Evolutionary conservation across 805 yeast species (phyloP).

Genomic region (Candida pseudofarinosa): DNA sequence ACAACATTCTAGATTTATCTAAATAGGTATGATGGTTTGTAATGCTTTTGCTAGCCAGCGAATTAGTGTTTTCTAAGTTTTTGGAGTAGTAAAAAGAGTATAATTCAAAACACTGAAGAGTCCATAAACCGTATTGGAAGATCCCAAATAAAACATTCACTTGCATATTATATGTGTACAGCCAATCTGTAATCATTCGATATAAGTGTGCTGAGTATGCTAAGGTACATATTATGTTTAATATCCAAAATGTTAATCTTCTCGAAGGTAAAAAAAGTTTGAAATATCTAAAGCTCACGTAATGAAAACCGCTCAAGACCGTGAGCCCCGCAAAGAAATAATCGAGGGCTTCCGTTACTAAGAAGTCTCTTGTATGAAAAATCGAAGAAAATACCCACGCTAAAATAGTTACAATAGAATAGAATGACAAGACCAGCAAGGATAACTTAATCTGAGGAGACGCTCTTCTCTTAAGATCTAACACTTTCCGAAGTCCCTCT

Average conservation of each 20-base stretch:
- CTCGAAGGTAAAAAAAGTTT: slow-evolving; percentile 46
- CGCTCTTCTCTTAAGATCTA: slow-evolving; percentile 9
- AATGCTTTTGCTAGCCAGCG: neutral
- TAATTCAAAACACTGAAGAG: slow-evolving; percentile 25
- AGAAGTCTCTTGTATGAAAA: slow-evolving; percentile 82
- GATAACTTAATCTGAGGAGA: slow-evolving; percentile 6
- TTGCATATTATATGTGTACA: slow-evolving; percentile 90
- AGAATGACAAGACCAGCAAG: slow-evolving; percentile 35
- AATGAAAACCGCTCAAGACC: slow-evolving; percentile 75
- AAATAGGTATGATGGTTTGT: slow-evolving; percentile 27
- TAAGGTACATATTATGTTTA: slow-evolving; percentile 39
- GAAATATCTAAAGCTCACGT: slow-evolving; percentile 57
- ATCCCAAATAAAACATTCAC: slow-evolving; percentile 81
- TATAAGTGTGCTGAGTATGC: slow-evolving; percentile 64
- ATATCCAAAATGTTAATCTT: slow-evolving; percentile 19
- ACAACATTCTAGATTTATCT: slow-evolving; percentile 16
- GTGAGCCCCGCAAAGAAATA: slow-evolving; percentile 92
- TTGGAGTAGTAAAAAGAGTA: slow-evolving; percentile 27
- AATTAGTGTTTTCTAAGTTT: neutral
- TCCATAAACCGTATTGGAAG: slow-evolving; percentile 54
- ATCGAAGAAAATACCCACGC: slow-evolving; percentile 88
- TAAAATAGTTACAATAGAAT: slow-evolving; percentile 63
- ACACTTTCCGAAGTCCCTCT: slow-evolving; percentile 36
- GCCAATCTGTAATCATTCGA: slow-evolving; percentile 70
- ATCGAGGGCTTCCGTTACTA: slow-evolving; percentile 78